Evolutionary conservation across 768 basidiomycete genomes (phyloP).

Genomic region (Thelephora aurantiotincta): DNA sequence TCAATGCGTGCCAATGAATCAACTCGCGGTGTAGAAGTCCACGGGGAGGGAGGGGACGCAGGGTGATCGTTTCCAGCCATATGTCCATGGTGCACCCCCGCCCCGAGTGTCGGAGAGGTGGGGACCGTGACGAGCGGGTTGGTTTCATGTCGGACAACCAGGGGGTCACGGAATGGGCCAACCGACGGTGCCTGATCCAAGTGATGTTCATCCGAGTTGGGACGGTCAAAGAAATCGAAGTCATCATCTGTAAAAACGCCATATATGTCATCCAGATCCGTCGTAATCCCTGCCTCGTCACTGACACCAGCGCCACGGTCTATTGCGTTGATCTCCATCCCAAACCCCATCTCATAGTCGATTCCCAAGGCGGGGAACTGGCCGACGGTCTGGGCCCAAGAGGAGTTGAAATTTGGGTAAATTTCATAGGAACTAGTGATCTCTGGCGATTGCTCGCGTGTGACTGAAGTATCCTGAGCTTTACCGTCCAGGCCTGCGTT

Average conservation of each 20-base stretch:
- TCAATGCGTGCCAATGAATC: too few relatives aligned
- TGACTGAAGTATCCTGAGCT: too few relatives aligned
- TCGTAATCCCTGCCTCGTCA: slow-evolving; percentile 12
- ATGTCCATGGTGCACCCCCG: too few relatives aligned
- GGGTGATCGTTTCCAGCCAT: too few relatives aligned
- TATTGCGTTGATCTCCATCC: slow-evolving; percentile 30
- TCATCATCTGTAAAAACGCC: slow-evolving; percentile 68
- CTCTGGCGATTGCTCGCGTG: too few relatives aligned
- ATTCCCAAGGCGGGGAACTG: slow-evolving; percentile 25
- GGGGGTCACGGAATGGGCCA: not conserved
- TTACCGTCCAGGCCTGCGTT: too few relatives aligned
- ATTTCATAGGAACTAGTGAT: slow-evolving; percentile 7
- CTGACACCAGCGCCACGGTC: slow-evolving; percentile 16
- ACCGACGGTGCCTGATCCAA: too few relatives aligned
- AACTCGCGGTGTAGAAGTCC: too few relatives aligned
- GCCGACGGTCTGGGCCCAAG: slow-evolving; percentile 11
- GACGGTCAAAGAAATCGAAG: slow-evolving; percentile 75
- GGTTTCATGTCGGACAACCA: slow-evolving; percentile 14
- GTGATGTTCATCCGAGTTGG: slow-evolving; percentile 10
- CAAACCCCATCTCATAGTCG: slow-evolving; percentile 31
- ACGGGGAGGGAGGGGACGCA: not conserved
- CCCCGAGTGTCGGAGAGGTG: slow-evolving; percentile 13
- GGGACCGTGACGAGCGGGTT: slow-evolving; percentile 12
- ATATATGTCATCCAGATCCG: slow-evolving; percentile 19
- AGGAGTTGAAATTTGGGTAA: slow-evolving; percentile 11